Base-by-base conservation (phyloP, 139 green algal species). In the Micromonas commoda region DNA sequence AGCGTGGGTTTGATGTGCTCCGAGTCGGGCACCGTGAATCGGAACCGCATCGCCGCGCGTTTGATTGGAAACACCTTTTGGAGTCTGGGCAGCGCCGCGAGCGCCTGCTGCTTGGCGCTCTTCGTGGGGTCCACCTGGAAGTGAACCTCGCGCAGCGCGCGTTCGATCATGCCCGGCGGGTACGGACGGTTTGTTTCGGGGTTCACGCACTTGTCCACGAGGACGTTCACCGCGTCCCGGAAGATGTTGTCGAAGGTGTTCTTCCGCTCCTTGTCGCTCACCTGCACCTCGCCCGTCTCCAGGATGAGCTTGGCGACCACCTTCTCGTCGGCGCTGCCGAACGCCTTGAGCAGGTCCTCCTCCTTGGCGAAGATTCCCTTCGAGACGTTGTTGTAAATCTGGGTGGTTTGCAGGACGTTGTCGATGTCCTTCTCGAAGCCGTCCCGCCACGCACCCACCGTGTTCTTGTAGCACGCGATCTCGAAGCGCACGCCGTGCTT, bases 401-500 rank as follows among this genome's bases (percentile, higher is more conserved):
- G 87, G 4, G 89, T 95, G 16, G 91, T 91, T 84, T 99, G 95
- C 45, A 99, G 82, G 66, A 99, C 95, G 83, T 99, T 94, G 73
- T 99, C 93, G 31, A 99, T 69, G 80, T 98, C 94, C 85, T 93
- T 97, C 81, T 99, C 95, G 37, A 29, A 26, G 13, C 66, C 53
- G 0, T 33, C 34, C 6, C 84, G 45, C 73, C 67, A 88, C 13
- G 77, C 75, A 3, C 80, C 5, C 23, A 98, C 91, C 75, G 97
- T 98, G 88, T 99, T 99, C 74, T 97, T 96, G 88, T 98, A 99
- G 83, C 94, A 98, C 0, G 95, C 95, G 13, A 98, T 90, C 82
- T 99, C 95, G 82, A 99, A 99, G 1, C 93, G 86, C 75, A 91
- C 90, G 31, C 95, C 95, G 23, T 83, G 79, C 81, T 96, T 97